A percentile compares a stretch with the other conserved stretches of the same genome.
These are phyloP conservation scores for Gossypium gossypioides DNA, from an alignment of 441 rosid species.

Conservation along the genomic window DNA sequence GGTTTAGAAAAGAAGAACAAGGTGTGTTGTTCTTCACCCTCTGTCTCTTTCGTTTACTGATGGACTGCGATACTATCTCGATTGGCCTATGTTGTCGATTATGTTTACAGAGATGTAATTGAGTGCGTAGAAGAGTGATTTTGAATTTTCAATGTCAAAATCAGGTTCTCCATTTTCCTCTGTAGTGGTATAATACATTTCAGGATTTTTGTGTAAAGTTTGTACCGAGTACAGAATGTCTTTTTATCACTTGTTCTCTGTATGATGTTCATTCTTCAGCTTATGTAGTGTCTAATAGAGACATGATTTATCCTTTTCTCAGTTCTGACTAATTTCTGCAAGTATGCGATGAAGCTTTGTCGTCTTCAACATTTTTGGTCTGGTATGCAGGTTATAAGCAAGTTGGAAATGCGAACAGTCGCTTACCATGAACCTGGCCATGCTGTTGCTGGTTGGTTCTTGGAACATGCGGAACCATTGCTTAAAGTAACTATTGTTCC, in stretches of 20 bases:
- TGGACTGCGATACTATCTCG: background rate
- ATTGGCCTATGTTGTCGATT: background rate
- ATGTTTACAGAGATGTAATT: background rate
- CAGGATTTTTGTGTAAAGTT: no score
- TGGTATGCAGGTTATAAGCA: constrained; percentile 44
- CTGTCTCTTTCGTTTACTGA: background rate
- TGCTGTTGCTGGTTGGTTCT: constrained; percentile 59
- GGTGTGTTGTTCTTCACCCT: constrained; percentile 21
- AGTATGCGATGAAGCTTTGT: background rate
- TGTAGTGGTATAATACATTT: no score
- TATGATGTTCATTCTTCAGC: background rate
- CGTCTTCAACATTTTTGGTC: background rate
- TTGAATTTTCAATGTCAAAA: no score
- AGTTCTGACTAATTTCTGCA: background rate
- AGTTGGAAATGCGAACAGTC: constrained; percentile 47
- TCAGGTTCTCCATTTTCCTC: no score
- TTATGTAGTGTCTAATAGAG: background rate
- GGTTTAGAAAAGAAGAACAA: constrained; percentile 64
- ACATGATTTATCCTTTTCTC: background rate
- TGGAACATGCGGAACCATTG: constrained; percentile 58
- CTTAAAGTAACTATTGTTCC: constrained; percentile 64
- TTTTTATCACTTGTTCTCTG: no score
- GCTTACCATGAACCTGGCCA: constrained; percentile 71
- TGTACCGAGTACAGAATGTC: no score
- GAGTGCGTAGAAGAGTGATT: no score